Evolutionary conservation across 163 green algal species (phyloP).

Genomic region (Scenedesmus sp.): DNA sequence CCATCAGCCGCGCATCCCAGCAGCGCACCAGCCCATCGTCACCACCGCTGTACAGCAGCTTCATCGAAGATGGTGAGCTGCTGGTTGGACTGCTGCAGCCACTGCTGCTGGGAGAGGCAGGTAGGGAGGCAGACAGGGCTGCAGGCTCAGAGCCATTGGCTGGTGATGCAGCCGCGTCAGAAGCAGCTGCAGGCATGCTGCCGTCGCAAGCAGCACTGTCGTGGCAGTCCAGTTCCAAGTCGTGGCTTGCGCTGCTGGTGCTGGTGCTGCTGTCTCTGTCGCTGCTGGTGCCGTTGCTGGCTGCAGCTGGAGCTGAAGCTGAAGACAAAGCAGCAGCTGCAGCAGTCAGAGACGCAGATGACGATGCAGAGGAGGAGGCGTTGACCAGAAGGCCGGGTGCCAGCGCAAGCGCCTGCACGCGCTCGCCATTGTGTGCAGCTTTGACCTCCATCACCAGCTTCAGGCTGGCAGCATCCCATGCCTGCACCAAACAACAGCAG

Average conservation of each 20-base stretch:
- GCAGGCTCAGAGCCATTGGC: too few relatives aligned
- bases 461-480: conserved; percentile 73
- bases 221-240: background rate
- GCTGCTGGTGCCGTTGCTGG: background rate
- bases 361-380: background rate
- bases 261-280: background rate
- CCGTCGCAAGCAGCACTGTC: background rate
- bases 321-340: background rate
- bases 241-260: background rate
- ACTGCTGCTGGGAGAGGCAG: background rate
- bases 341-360: background rate
- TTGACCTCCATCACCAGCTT: conserved; percentile 64
- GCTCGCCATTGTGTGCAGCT: conserved; percentile 70
- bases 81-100: conserved; percentile 9
- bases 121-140: background rate
- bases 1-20: conserved; percentile 68
- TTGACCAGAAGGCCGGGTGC: conserved; percentile 52
- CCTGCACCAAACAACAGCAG: conserved; percentile 41
- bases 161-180: background rate
- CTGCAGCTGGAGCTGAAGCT: background rate
- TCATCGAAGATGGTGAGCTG: background rate
- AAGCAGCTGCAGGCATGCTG: background rate
- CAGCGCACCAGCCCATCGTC: conserved; percentile 76
- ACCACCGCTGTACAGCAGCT: conserved; percentile 76
- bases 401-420: conserved; percentile 64